phyloP scores from a whole-genome alignment of 331 rosid genomes.

The Pyrus hybrid region DNA sequence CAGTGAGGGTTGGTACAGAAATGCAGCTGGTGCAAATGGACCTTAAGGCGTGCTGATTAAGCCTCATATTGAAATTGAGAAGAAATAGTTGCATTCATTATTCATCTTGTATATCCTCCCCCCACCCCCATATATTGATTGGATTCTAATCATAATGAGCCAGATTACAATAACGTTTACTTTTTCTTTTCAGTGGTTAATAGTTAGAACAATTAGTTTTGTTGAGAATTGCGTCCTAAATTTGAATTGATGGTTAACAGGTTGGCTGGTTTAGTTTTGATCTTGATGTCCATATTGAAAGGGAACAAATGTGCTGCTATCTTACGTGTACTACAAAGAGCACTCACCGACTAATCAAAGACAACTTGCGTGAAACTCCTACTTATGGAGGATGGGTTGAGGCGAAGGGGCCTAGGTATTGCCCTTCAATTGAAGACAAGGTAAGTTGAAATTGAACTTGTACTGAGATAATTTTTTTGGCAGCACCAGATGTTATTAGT shows the following conservation, averaged over 20 bases:
- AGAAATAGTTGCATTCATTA: not conserved
- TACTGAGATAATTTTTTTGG: not conserved
- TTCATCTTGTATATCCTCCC: not conserved
- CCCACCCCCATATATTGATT: not conserved
- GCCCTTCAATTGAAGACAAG: conserved; percentile 99
- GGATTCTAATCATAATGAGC: not conserved
- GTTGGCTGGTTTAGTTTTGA: conserved; percentile 96
- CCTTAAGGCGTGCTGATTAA: not conserved
- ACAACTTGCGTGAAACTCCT: conserved; percentile 89
- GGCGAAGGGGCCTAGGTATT: conserved; percentile 96
- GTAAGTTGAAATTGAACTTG: conserved; percentile 25
- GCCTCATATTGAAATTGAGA: not conserved
- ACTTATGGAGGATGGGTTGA: conserved; percentile 99
- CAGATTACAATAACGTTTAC: not conserved
- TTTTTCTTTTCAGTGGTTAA: conserved; percentile 10
- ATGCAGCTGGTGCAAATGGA: not conserved
- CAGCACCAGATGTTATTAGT: not conserved
- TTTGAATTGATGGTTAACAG: conserved; percentile 41
- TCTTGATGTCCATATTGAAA: conserved; percentile 78
- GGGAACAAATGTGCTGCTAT: conserved; percentile 97
- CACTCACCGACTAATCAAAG: conserved; percentile 81
- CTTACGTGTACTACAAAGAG: conserved; percentile 80
- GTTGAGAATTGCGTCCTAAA: conserved; percentile 9
- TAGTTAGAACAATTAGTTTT: not conserved
- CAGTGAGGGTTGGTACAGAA: not conserved